Conservation (phyloP, 208 protist genomes). For the Acanthamoeba culbertsoni region DNA sequence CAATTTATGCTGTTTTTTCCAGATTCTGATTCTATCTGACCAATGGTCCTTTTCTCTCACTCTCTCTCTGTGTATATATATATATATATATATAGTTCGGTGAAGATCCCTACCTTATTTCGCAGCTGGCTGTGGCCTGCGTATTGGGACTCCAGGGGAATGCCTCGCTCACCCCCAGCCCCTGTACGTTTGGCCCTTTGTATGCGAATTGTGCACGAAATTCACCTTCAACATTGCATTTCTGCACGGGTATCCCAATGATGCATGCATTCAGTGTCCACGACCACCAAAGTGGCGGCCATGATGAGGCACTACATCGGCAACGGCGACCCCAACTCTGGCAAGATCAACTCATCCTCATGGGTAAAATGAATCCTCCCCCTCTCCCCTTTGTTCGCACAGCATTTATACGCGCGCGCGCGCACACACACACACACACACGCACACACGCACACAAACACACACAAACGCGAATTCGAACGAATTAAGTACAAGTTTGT, state of each 20-base stretch:
- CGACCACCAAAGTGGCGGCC: background rate
- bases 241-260: too few relatives aligned
- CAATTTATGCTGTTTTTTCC: too few relatives aligned
- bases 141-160: background rate
- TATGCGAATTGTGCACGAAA: background rate
- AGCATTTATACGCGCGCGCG: background rate
- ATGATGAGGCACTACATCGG: constrained; percentile 67
- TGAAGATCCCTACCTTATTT: background rate
- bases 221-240: too few relatives aligned
- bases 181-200: background rate
- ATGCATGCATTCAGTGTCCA: background rate
- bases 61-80: too few relatives aligned
- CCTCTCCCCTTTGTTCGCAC: background rate
- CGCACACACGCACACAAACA: background rate
- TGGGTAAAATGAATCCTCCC: background rate
- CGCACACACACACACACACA: background rate
- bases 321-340: constrained; percentile 58
- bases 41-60: background rate
- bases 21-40: too few relatives aligned
- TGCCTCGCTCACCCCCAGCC: background rate
- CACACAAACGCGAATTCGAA: background rate
- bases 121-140: background rate
- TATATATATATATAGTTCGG: background rate
- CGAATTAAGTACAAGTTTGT: background rate
- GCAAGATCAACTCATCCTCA: constrained; percentile 62